Conservation (phyloP, 345 rosid genomes). For the Pseudoturritis turrita region DNA sequence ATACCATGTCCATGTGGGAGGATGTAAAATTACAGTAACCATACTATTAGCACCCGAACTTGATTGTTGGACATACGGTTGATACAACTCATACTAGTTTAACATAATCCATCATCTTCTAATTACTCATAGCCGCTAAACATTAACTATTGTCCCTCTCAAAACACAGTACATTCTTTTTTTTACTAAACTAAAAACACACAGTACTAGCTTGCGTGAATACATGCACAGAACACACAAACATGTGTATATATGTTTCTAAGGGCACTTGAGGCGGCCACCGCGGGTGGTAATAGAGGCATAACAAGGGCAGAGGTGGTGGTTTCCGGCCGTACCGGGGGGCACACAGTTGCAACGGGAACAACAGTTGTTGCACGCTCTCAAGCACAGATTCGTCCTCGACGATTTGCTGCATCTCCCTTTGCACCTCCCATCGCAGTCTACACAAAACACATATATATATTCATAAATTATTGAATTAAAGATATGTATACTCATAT, state of each 20-base stretch:
- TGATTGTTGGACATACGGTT: too few species aligned
- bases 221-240: not conserved
- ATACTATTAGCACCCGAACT: too few species aligned
- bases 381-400: constrained; percentile 34
- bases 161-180: too few species aligned
- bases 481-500: too few species aligned
- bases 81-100: too few species aligned
- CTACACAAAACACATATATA: not conserved
- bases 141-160: too few species aligned
- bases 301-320: constrained; percentile 38
- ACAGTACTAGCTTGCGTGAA: not conserved
- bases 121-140: too few species aligned
- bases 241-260: not conserved
- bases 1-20: too few species aligned
- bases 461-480: not conserved
- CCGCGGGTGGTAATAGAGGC: constrained; percentile 39
- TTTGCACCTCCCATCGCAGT: constrained; percentile 30
- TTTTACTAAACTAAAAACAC: not conserved
- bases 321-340: constrained; percentile 43
- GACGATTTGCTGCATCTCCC: constrained; percentile 40
- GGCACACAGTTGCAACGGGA: constrained; percentile 44
- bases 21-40: too few species aligned
- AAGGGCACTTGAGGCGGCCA: constrained; percentile 46
- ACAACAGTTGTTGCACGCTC: constrained; percentile 45
- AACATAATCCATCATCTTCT: too few species aligned